A percentile compares a stretch with the other conserved stretches of the same genome.
phyloP scores from a whole-genome alignment of 768 basidiomycete species.

The Porphyrellus cyaneotinctus region DNA sequence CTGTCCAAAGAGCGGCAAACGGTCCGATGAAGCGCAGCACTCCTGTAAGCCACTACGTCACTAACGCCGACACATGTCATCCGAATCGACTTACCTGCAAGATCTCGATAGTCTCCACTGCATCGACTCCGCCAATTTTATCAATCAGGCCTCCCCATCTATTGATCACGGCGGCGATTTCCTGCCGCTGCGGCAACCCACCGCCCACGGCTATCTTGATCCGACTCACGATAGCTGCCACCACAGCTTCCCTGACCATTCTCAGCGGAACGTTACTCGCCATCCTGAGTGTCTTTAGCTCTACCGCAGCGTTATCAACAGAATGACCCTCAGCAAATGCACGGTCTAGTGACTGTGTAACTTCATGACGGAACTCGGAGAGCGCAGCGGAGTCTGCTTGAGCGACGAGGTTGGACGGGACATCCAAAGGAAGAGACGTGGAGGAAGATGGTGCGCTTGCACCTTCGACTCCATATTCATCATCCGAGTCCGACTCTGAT shows the following conservation, averaged over 20 bases:
- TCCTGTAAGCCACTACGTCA: conserved; percentile 37
- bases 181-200: conserved; percentile 54
- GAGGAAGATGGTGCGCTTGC: conserved; percentile 42
- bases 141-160: conserved; percentile 85
- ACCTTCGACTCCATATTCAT: conserved; percentile 38
- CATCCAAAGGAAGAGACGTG: conserved; percentile 41
- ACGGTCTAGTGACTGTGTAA: conserved; percentile 80
- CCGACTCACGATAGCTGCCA: conserved; percentile 74
- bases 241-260: conserved; percentile 85
- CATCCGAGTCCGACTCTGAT: conserved; percentile 38
- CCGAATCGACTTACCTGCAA: conserved; percentile 59
- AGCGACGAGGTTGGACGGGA: conserved; percentile 36
- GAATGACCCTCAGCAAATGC: conserved; percentile 90
- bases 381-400: conserved; percentile 45
- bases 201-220: conserved; percentile 60
- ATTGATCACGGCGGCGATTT: conserved; percentile 57
- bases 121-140: conserved; percentile 77
- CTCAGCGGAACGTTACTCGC: conserved; percentile 87
- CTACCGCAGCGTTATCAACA: conserved; percentile 89
- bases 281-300: conserved; percentile 95
- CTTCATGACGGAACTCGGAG: conserved; percentile 72
- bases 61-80: background rate
- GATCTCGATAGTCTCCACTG: conserved; percentile 71
- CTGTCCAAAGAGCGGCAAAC: conserved; percentile 74
- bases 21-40: conserved; percentile 61